Evolutionary conservation across 129 eudicot genomes (phyloP).

Genomic region (Flaveria robusta): DNA sequence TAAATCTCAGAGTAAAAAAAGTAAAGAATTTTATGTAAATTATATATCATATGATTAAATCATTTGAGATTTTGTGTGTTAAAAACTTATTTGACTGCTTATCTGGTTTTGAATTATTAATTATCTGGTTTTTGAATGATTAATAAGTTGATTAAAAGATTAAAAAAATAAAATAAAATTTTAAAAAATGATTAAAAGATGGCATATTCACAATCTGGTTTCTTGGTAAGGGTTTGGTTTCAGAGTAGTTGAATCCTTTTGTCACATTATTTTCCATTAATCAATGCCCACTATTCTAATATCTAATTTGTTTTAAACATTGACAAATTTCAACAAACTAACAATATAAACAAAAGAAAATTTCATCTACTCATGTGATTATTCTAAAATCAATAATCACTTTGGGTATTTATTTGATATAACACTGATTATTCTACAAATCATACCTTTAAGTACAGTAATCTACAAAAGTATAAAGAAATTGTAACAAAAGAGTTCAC

Average conservation of each 20-base stretch:
- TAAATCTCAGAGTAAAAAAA: too few relatives aligned
- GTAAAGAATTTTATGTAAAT: not conserved
- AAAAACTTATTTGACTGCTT: not conserved
- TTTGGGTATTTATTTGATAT: not conserved
- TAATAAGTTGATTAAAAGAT: not conserved
- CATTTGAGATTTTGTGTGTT: not conserved
- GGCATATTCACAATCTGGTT: not conserved
- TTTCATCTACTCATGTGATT: not conserved
- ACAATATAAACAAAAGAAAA: not conserved
- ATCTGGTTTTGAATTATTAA: not conserved
- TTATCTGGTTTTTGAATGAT: not conserved
- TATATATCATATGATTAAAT: not conserved
- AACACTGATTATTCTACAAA: not conserved
- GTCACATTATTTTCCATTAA: constrained; percentile 18
- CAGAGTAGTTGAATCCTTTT: constrained; percentile 21
- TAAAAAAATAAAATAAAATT: too few relatives aligned
- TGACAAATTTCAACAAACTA: not conserved
- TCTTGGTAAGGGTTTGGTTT: constrained; percentile 32
- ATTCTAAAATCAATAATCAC: not conserved
- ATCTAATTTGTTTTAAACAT: not conserved
- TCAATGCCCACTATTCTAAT: constrained; percentile 4
- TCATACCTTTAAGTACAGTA: too few relatives aligned
- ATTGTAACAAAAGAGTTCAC: too few relatives aligned
- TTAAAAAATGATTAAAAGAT: not conserved
- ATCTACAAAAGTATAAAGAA: too few relatives aligned